Evolutionary conservation across 2,329 filamentous ascomycete species (phyloP), one percentile per base, ranked within the genome.

Genomic region (Drechslerella stenobrocha): DNA sequence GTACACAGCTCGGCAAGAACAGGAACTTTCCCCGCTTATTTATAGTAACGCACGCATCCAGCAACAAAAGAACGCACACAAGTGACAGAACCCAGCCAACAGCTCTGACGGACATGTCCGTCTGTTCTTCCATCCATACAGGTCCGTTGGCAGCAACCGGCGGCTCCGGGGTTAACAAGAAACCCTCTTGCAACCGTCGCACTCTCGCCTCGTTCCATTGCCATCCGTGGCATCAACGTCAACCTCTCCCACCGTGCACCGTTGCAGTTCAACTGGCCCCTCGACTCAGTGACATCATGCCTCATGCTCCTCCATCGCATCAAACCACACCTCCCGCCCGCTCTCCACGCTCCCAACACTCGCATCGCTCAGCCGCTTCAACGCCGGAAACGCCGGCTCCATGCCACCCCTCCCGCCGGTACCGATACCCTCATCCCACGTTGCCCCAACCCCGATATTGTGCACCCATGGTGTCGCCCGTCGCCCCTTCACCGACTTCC

Each of bases 391-490:
- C 9, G 63, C 50, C 44, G 56, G 26, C 59, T 52, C 56, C 2
- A 50, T 28, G 8, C 37, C 47, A 48, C 35, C 35, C 48, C 2
- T 9, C 0, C 37, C 45, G 13, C 34, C n/a, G n/a, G n/a, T n/a
- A n/a, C n/a, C n/a, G n/a, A n/a, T n/a, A n/a, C n/a, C 45, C 20
- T 34, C 28, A 47, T 47, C 48, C 7, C 50, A 24, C 9, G 28
- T 34, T 4, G 53, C 51, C 50, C 52, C 40, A 44, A 56, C 56
- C 37, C 63, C 63, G 6, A 67, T 52, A 42, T 67, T 67, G 47
- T 67, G 55, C 26, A 60, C 63, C 63, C 63, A 67, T 22, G 63
- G 63, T 50, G 63, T 67, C 18, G 63, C 48, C 4, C 63, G 42
- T 24, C 63, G 42, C 18, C 55, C 63, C 37, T 67, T 67, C n/a